Evolutionary conservation across 495 filamentous ascomycete genomes (phyloP).

Genomic region (Lepraria neglecta): DNA sequence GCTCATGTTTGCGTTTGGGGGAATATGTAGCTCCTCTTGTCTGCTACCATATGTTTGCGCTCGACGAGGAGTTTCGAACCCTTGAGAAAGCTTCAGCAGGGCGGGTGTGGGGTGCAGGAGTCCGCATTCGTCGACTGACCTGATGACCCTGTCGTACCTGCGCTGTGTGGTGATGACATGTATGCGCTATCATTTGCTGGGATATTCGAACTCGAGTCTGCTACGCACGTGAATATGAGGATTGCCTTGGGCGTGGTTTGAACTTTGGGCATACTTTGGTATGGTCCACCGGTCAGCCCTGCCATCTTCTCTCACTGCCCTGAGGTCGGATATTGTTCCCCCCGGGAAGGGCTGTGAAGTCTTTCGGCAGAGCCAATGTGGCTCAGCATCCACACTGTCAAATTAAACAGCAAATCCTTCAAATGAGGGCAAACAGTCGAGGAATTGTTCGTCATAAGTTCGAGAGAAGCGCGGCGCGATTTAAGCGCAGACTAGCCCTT

Average conservation of each 20-base stretch:
- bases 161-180: constrained; percentile 10
- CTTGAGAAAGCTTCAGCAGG: constrained; percentile 44
- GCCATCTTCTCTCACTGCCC: constrained; percentile 10
- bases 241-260: background rate
- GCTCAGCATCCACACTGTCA: background rate
- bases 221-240: background rate
- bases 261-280: background rate
- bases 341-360: background rate
- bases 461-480: no score
- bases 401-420: no score
- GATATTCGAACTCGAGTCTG: constrained; percentile 3
- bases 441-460: no score
- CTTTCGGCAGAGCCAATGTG: background rate
- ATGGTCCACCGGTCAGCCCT: constrained; percentile 7
- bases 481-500: no score
- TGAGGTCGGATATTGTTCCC: background rate
- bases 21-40: constrained; percentile 75
- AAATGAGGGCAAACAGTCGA: no score
- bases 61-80: constrained; percentile 52
- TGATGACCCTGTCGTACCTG: constrained; percentile 4
- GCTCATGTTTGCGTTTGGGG: constrained; percentile 46
- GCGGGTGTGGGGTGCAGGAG: background rate
- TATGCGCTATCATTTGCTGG: constrained; percentile 12
- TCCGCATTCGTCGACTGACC: constrained; percentile 7
- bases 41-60: constrained; percentile 46